Percentiles rank a stretch among this genome's conserved stretches.
phyloP scores from a whole-genome alignment of 2,329 filamentous ascomycete genomes.

The Gnomoniopsis sp. region DNA sequence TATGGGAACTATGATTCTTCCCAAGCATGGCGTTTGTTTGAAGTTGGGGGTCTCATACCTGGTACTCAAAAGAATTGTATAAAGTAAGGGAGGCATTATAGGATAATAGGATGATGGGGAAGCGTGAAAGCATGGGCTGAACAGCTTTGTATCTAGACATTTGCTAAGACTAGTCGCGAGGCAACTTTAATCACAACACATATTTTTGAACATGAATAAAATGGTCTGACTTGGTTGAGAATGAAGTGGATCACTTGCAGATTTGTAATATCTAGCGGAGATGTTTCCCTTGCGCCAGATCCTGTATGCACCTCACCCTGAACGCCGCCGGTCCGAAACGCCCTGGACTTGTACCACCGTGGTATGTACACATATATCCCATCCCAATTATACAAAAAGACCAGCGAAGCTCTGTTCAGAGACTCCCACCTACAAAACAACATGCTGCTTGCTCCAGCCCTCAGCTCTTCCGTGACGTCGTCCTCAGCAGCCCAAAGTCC shows the following conservation, averaged over 20 bases:
- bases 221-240: background rate
- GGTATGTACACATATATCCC: constrained; percentile 6
- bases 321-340: constrained; percentile 17
- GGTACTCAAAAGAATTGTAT: background rate
- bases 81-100: background rate
- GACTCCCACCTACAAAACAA: background rate
- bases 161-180: background rate
- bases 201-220: too few species aligned
- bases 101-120: too few species aligned
- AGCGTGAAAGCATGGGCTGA: too few species aligned
- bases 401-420: background rate
- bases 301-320: background rate
- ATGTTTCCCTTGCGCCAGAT: constrained; percentile 1
- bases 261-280: constrained; percentile 5
- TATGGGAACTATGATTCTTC: too few species aligned
- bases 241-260: background rate
- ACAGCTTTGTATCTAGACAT: background rate
- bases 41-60: background rate
- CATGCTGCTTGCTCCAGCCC: background rate
- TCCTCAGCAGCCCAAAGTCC: too few species aligned
- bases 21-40: constrained; percentile 5
- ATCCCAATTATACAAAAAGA: background rate
- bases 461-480: too few species aligned
- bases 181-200: too few species aligned
- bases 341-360: constrained; percentile 18